phyloP scores from a whole-genome alignment of 768 basidiomycete species.

The Roridomyces roridus region DNA sequence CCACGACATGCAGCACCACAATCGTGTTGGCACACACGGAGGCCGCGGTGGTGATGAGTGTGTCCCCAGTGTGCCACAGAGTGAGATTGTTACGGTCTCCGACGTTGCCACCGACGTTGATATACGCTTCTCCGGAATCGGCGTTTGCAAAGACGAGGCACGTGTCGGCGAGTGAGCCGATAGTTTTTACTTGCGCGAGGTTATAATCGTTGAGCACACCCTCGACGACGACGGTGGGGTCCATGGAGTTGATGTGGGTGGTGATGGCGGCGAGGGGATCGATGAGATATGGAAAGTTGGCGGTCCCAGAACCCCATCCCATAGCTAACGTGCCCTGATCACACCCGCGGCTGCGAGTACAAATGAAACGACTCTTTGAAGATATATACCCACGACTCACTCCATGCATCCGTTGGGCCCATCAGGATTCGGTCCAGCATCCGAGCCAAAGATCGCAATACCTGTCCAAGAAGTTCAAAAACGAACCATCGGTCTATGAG shows the following conservation, averaged over 20 bases:
- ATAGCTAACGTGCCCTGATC: constrained; percentile 49
- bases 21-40: constrained; percentile 61
- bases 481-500: background rate
- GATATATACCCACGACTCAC: background rate
- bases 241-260: constrained; percentile 31
- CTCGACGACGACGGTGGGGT: constrained; percentile 24
- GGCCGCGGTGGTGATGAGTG: constrained; percentile 53
- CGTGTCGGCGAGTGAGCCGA: constrained; percentile 32
- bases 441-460: constrained; percentile 46
- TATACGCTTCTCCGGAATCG: constrained; percentile 51
- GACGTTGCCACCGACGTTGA: constrained; percentile 43
- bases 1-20: constrained; percentile 66
- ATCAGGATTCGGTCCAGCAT: constrained; percentile 38
- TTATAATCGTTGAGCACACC: constrained; percentile 38
- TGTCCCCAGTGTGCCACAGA: constrained; percentile 46
- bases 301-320: constrained; percentile 38
- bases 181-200: constrained; percentile 24
- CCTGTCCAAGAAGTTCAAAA: background rate
- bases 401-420: constrained; percentile 37
- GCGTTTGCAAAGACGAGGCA: constrained; percentile 37
- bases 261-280: constrained; percentile 27
- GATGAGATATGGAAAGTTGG: constrained; percentile 40
- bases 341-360: constrained; percentile 41
- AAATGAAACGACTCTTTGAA: too few relatives aligned
- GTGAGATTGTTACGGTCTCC: constrained; percentile 42